Evolutionary conservation across 2,329 filamentous ascomycete species (phyloP).

Genomic region (Simplicillium sp.): DNA sequence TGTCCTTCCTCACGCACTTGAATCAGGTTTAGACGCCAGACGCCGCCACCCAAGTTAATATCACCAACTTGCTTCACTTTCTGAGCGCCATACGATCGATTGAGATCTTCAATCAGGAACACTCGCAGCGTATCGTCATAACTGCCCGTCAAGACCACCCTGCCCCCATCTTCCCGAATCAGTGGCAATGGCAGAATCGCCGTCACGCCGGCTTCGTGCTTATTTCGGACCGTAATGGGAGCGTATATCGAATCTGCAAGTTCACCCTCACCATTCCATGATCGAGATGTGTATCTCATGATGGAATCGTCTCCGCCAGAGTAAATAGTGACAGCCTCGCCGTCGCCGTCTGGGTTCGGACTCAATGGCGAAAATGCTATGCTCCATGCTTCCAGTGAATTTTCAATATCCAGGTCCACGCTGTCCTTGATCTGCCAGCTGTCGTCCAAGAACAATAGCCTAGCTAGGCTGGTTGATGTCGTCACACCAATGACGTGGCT

Average conservation of each 20-base stretch:
- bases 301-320: slow-evolving; percentile 70
- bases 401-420: slow-evolving; percentile 31
- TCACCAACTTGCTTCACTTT: slow-evolving; percentile 49
- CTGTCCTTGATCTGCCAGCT: slow-evolving; percentile 26
- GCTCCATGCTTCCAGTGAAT: slow-evolving; percentile 65
- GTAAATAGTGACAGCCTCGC: slow-evolving; percentile 35
- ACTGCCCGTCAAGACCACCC: slow-evolving; percentile 71
- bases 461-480: slow-evolving; percentile 57
- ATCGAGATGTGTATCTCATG: slow-evolving; percentile 37
- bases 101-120: slow-evolving; percentile 37
- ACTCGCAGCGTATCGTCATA: slow-evolving; percentile 82
- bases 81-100: slow-evolving; percentile 27
- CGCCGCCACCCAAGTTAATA: slow-evolving; percentile 63
- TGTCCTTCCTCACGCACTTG: slow-evolving; percentile 15
- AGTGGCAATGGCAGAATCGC: slow-evolving; percentile 64
- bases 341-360: slow-evolving; percentile 6
- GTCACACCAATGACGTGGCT: slow-evolving; percentile 55
- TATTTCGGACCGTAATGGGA: slow-evolving; percentile 26
- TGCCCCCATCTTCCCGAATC: slow-evolving; percentile 29
- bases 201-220: slow-evolving; percentile 76
- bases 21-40: slow-evolving; percentile 74
- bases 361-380: slow-evolving; percentile 44
- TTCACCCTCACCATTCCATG: slow-evolving; percentile 8
- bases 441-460: slow-evolving; percentile 38
- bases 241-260: slow-evolving; percentile 13